phyloP scores from a whole-genome alignment of 2,329 filamentous ascomycete genomes.

The Scytalidium lignicola region DNA sequence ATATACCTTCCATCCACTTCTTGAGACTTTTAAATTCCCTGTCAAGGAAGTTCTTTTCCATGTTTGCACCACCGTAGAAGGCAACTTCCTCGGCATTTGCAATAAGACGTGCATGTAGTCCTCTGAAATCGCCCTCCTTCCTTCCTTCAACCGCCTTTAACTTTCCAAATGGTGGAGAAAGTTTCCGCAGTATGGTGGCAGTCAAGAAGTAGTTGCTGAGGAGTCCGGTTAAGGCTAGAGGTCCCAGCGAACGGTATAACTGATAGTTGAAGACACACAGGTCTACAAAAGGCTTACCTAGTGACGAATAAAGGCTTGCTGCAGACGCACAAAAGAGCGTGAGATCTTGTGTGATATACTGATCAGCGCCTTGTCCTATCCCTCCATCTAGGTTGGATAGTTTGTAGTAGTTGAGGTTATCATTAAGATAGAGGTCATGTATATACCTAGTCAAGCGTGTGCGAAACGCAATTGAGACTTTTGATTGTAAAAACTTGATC shows the following conservation, averaged over 20 bases:
- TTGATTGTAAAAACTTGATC: constrained; percentile 98
- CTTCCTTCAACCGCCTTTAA: constrained; percentile 93
- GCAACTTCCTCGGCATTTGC: constrained; percentile 97
- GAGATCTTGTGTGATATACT: constrained; percentile 96
- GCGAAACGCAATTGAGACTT: constrained; percentile 96
- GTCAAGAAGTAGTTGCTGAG: constrained; percentile 92
- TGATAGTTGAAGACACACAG: constrained; percentile 98
- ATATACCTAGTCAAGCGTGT: constrained; percentile 94
- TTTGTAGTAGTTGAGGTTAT: constrained; percentile 95
- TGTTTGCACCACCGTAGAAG: constrained; percentile 93
- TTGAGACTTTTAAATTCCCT: constrained; percentile 89
- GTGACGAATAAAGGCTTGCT: constrained; percentile 86
- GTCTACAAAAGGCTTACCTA: constrained; percentile 98
- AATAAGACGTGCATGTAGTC: constrained; percentile 83
- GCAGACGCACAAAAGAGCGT: constrained; percentile 93
- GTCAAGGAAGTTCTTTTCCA: constrained; percentile 89
- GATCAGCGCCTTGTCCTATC: constrained; percentile 85
- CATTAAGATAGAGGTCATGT: constrained; percentile 92
- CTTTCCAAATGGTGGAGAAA: constrained; percentile 95
- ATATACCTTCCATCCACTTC: constrained; percentile 97
- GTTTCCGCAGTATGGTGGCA: constrained; percentile 77
- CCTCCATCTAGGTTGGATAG: constrained; percentile 88
- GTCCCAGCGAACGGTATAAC: constrained; percentile 84
- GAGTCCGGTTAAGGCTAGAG: constrained; percentile 78
- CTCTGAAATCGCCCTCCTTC: constrained; percentile 91